Evolutionary conservation across 1,284 basidiomycete species (phyloP), one percentile per base, ranked within the genome.

Genomic region (Kwoniella shivajii): DNA sequence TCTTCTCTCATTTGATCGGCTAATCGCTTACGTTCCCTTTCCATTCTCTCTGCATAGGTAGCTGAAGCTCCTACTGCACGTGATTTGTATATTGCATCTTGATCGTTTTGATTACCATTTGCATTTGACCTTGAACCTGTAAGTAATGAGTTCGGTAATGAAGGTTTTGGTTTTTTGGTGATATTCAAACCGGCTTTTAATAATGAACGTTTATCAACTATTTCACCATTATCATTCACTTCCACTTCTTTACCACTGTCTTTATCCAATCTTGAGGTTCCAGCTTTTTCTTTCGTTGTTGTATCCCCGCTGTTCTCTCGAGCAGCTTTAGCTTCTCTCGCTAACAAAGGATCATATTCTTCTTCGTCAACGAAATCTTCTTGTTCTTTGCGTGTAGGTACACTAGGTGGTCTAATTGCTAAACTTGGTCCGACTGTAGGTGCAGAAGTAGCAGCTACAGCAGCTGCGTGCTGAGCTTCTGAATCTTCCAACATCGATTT

Each of bases 141-240:
- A 5, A 67, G 56, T 1, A 74, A 56, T 2, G 71, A 66, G 22
- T 66, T 56, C 4, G 71, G 68, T 4, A 74, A 38, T 6, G 60
- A 56, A 37, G 3, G 50, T 6, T 63, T 63, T 0, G 75, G 74
- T 56, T 79, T 78, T 61, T 77, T 79, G 42, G 79, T 78, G 43
- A 97, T 83, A 73, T 99, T 99, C 57, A 99, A 81, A 2, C 96
- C 96, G 4, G 92, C 92, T 31, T 86, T 85, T 38, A 99, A 82
- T 9, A 99, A 81, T 42, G 95, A 89, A 54, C 94, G 88, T 72
- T 95, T 93, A 81, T 99, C 95, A 48, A 99, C 89, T 48, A 99
- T 91, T 75, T 96, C 89, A 69, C 93, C 93, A 68, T 98, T 94
- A 74, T 99, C 96, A 77, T 99, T 99, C 48, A 98, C 80, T 76